Base-by-base conservation (phyloP, 2,329 filamentous ascomycete species). In the Apiospora phragmitis region DNA sequence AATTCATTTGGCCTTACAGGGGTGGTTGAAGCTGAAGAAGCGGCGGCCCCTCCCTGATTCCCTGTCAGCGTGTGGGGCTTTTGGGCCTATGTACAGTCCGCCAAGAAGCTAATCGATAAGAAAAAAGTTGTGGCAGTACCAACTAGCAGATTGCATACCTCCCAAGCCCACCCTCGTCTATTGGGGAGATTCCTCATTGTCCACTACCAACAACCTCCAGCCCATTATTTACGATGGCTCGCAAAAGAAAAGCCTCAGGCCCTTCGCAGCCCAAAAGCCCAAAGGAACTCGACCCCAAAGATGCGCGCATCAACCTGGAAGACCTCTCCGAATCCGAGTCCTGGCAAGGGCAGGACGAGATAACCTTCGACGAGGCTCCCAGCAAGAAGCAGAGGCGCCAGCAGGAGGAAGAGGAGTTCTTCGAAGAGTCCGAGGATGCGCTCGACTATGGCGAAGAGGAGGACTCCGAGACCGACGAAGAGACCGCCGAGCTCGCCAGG, bases 301-400 rank as follows among this genome's bases (percentile, higher is more conserved):
- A 91, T 73, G 89, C 91, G 45, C 89, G 90, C 68, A 87, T 94
- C 21, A 87, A 86, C 32, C 84, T 85, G 29, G 91, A 95, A 81
- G 94, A 97, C 82, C 92, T 99, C 76, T 94, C 95, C 74, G 92
- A 98, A 80, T 97, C 94, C 1, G 94, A 97, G 79, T 97, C 97
- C 80, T 94, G 95, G 77, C 86, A 95, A 71, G 92, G 95, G 74
- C 90, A 93, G 74, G 96, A 99, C 82, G 92, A 93, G 78, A 91
- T 99, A 73, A 82, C 95, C 77, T 87, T 99, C 47, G 94, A 97
- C 41, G 94, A 97, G 75, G 92, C 88, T 43, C 93, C 92, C 49
- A 90, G 91, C 41, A 98, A 98, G 84, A 90, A 93, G 74, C 87
- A 91, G 77, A 90, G 92, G 76, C 92, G 90, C 75, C 82, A 87